Evolutionary conservation across 1,284 basidiomycete genomes (phyloP).

Genomic region (Cryptococcus neoformans): DNA sequence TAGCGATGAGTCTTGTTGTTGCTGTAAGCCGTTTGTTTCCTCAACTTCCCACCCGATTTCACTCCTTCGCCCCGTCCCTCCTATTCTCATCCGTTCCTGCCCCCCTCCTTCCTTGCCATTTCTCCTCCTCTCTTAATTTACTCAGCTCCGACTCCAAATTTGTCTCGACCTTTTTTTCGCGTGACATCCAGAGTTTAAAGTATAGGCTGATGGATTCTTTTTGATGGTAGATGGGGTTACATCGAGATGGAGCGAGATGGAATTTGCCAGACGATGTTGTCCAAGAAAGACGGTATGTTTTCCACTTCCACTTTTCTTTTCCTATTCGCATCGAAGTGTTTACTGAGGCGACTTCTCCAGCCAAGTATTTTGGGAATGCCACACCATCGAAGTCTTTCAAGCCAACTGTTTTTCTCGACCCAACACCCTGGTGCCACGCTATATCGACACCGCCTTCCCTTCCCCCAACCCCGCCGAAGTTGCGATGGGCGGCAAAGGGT

Average conservation of each 20-base stretch:
- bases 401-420: constrained; percentile 40
- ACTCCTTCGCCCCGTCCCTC: too few species aligned
- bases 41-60: too few species aligned
- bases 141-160: neutral
- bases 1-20: constrained; percentile 33
- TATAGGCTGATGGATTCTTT: too few species aligned
- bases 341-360: constrained; percentile 1
- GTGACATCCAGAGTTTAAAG: neutral
- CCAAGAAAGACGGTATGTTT: constrained; percentile 28
- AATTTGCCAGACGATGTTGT: constrained; percentile 31
- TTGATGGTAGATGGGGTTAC: constrained; percentile 33
- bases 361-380: constrained; percentile 35
- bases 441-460: constrained; percentile 35
- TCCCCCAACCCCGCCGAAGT: constrained; percentile 9
- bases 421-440: constrained; percentile 18
- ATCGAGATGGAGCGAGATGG: constrained; percentile 43
- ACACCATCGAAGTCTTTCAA: constrained; percentile 30
- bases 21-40: constrained; percentile 19
- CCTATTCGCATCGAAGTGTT: too few species aligned
- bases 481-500: constrained; percentile 13
- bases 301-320: neutral
- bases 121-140: too few species aligned
- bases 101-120: too few species aligned
- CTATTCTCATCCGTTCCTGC: too few species aligned
- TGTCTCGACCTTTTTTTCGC: neutral